Base-by-base conservation (phyloP, 495 filamentous ascomycete species). In the Penicillium ochrochloron region DNA sequence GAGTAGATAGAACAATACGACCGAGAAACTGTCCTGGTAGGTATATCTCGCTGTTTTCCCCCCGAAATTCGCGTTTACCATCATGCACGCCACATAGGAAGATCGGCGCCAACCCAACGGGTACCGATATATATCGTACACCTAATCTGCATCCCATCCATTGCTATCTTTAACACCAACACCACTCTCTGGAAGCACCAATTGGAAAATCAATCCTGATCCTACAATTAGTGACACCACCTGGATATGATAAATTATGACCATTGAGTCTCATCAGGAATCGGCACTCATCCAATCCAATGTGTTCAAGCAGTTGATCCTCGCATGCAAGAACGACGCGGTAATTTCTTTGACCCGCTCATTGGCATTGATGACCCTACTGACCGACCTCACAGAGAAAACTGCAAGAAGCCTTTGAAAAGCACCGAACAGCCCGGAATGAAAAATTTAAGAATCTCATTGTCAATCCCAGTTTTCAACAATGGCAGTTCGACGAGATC, bases 401-500 rank as follows among this genome's bases (percentile, higher is more conserved):
- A 70, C 89, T 97, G 15, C 91, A 95, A 81, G 71, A 76, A 12
- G 80, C 85, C 51, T 97, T 97, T 74, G 74, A 84, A 52, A 81
- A 75, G 1, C 94, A 97, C 68, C 90, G 95, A 23, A 82, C 70
- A 2, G 86, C 82, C 3, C 85, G 94, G 19, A 97, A 93, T 73
- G 78, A 74, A 14, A 85, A 91, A 61, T 92, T 92, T 73, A 85
- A 80, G 48, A 76, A 75, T 1, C 90, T 89, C 61, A 84, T 97
- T 50, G 78, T 94, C 5, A 79, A 87, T 10, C 66, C 81, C 2
- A 84, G 87, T n/a, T 96, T 95, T 62, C 63, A 72, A 0, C 90
- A 89, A 54, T 83, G 94, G 74, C 86, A 83, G 23, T 81, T 93
- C 48, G 95, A 99, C 68, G 86, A 87, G 1, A 88, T 92, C 46